These are phyloP conservation scores for Perkinsus chesapeaki DNA, from an alignment of 169 alveolate genomes.

Conservation along the genomic window DNA sequence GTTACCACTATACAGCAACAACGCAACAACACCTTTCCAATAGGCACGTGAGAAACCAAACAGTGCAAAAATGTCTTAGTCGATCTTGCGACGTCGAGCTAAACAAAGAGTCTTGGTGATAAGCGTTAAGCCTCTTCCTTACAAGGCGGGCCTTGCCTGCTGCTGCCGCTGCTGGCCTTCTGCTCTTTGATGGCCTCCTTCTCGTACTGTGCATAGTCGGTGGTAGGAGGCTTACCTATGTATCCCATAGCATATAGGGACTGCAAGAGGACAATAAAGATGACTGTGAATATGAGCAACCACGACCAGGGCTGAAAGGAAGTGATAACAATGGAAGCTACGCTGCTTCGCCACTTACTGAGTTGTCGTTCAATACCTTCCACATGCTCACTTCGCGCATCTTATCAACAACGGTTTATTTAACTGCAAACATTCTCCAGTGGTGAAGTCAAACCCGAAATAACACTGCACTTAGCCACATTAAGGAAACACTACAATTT, in stretches of 20 bases:
- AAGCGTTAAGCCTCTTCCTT: background rate
- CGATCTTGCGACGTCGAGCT: background rate
- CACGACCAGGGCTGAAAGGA: background rate
- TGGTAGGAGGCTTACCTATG: background rate
- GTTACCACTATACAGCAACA: too few relatives aligned
- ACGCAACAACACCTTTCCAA: background rate
- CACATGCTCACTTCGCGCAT: background rate
- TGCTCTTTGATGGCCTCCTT: background rate
- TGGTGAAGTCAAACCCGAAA: background rate
- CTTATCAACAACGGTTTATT: background rate
- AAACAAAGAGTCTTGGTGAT: background rate
- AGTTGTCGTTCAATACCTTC: background rate
- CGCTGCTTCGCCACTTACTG: background rate
- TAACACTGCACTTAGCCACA: background rate
- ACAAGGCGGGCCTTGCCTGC: background rate
- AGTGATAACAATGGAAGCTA: background rate
- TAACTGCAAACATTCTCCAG: background rate
- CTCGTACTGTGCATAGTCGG: background rate
- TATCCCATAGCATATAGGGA: background rate
- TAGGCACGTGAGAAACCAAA: background rate
- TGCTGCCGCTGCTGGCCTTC: background rate
- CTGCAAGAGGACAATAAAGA: background rate
- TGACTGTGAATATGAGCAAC: background rate
- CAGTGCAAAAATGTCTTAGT: background rate
- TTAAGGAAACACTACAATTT: background rate